Percentiles rank a stretch among this genome's conserved stretches.
These are phyloP conservation scores for Raffaelea ambrosiae DNA, from an alignment of 2,329 filamentous ascomycete species.

Conservation along the genomic window DNA sequence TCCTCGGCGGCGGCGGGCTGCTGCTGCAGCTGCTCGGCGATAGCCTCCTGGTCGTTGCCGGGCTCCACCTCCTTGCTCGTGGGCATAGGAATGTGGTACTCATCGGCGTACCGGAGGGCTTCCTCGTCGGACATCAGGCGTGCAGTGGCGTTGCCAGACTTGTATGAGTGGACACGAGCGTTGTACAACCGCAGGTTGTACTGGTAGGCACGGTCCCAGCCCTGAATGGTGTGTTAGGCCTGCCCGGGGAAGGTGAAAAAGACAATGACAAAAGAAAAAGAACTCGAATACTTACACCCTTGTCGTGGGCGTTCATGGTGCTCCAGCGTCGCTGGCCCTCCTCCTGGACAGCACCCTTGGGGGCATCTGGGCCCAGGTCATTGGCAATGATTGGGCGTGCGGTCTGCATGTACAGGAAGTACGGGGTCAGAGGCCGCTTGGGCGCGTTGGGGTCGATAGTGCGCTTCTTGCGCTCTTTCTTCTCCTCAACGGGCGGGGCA, in stretches of 20 bases:
- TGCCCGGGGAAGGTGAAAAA: neutral
- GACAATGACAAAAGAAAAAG: neutral
- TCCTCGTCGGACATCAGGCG: constrained; percentile 55
- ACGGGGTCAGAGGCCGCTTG: constrained; percentile 87
- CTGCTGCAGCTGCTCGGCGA: constrained; percentile 50
- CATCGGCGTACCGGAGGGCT: constrained; percentile 52
- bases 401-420: constrained; percentile 90
- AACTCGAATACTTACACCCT: constrained; percentile 36
- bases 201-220: constrained; percentile 59
- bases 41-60: constrained; percentile 45
- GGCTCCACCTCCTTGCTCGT: constrained; percentile 35
- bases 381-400: constrained; percentile 74
- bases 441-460: constrained; percentile 87
- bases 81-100: constrained; percentile 45
- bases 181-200: constrained; percentile 60
- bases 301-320: constrained; percentile 65
- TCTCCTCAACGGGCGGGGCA: constrained; percentile 47
- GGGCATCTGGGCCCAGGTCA: constrained; percentile 65
- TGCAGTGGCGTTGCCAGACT: constrained; percentile 47
- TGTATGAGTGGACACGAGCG: constrained; percentile 57
- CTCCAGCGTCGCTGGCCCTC: constrained; percentile 84
- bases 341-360: constrained; percentile 79
- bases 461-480: constrained; percentile 86
- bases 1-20: constrained; percentile 38
- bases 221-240: constrained; percentile 22